Evolutionary conservation across 2,329 filamentous ascomycete species (phyloP), one percentile per base, ranked within the genome.

Genomic region (Aspergillus intermedius): DNA sequence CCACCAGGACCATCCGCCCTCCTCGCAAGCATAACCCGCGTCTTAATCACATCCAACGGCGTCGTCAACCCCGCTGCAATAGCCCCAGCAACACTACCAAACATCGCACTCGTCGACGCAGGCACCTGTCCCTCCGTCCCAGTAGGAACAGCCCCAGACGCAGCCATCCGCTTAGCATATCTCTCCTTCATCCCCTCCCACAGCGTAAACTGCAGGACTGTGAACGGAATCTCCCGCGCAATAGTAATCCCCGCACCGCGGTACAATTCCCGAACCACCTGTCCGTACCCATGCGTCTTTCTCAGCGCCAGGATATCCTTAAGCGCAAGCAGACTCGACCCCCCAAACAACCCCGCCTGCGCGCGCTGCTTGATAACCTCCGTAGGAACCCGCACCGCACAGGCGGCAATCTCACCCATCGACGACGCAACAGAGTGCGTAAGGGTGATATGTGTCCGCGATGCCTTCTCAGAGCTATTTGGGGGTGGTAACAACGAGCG

Each of bases 291-390:
- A 42, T 60, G 58, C 1, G 64, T 54, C 53, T 73, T 70, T 5
- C 71, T 68, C 43, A 75, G 74, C 4, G 73, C 68, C 32, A 89
- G 70, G 46, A 96, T 95, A 50, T 84, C 81, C 48, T 73, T 75
- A 48, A 96, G 74, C 1, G 89, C 85, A 0, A 77, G 73, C 13
- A 82, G 67, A 10, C 82, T 87, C 5, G 81, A 83, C 2, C 83
- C 84, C 4, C 87, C 83, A 70, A 91, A 85, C 61, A 91, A 83
- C 5, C 84, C 83, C 0, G 93, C 93, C 72, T 98, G 93, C 15
- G 93, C 91, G 50, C 94, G 80, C 77, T 97, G 93, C 79, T 98
- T 98, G 61, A 98, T 81, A 4, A 98, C 93, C 67, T 98, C 93
- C 0, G 91, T 97, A 7, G 93, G 93, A 17, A 98, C 93, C 47